Conservation (phyloP, 164 flowering plant genomes). For the Protea cynaroides region DNA sequence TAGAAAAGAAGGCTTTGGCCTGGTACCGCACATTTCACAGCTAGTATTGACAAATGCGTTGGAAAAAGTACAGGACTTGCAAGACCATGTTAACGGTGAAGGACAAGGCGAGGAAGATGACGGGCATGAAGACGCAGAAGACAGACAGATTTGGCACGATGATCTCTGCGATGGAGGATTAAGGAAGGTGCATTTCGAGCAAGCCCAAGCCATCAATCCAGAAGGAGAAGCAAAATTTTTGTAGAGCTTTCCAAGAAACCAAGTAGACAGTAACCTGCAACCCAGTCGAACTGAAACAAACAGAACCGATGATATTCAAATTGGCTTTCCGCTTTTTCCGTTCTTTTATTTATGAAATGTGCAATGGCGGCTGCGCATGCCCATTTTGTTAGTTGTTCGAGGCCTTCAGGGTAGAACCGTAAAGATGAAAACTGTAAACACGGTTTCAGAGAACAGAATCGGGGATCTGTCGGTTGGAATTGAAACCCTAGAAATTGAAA, state of each 20-base stretch:
- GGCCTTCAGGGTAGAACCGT: too few relatives aligned
- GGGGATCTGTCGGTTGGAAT: too few relatives aligned
- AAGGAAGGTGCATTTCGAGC: constrained; percentile 62
- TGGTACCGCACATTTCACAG: constrained; percentile 59
- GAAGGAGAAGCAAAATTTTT: not conserved
- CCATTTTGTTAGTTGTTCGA: too few relatives aligned
- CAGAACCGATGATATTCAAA: not conserved
- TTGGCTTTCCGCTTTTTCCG: not conserved
- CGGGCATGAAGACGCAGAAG: constrained; percentile 25
- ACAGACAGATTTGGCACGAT: constrained; percentile 53
- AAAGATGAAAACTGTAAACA: too few relatives aligned
- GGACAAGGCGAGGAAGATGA: constrained; percentile 23
- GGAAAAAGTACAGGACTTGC: constrained; percentile 72
- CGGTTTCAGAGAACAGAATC: too few relatives aligned
- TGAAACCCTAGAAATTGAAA: too few relatives aligned
- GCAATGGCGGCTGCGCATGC: too few relatives aligned
- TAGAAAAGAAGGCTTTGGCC: constrained; percentile 29
- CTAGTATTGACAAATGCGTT: constrained; percentile 31
- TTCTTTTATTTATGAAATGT: too few relatives aligned
- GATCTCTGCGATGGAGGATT: constrained; percentile 49
- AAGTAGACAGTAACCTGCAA: too few relatives aligned
- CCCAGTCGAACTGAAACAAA: too few relatives aligned
- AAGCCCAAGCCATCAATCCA: constrained; percentile 45
- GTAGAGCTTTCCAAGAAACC: too few relatives aligned
- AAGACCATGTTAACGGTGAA: constrained; percentile 44